Evolutionary conservation across 192 early-diverging fungal species (phyloP).

Genomic region (Coemansia umbellata): DNA sequence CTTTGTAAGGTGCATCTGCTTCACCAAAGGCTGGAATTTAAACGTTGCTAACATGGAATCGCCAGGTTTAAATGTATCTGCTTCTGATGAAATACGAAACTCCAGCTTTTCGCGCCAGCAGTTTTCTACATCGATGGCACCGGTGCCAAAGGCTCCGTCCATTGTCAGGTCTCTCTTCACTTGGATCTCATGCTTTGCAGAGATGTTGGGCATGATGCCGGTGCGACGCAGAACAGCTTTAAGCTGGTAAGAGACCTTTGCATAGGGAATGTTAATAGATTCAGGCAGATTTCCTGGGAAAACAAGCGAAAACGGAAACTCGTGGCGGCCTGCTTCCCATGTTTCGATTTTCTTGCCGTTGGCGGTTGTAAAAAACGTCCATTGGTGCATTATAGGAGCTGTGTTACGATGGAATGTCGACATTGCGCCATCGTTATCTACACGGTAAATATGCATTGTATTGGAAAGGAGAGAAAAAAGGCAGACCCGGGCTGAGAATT

Average conservation of each 20-base stretch:
- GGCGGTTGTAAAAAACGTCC: slow-evolving; percentile 39
- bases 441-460: background rate
- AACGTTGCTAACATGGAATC: slow-evolving; percentile 26
- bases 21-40: slow-evolving; percentile 48
- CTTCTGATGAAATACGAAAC: slow-evolving; percentile 26
- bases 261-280: slow-evolving; percentile 41
- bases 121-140: slow-evolving; percentile 45
- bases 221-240: slow-evolving; percentile 44
- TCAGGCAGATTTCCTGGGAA: slow-evolving; percentile 47
- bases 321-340: slow-evolving; percentile 43
- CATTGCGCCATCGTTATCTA: slow-evolving; percentile 39
- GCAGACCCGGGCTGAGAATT: no score
- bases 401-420: slow-evolving; percentile 44
- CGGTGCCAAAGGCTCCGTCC: slow-evolving; percentile 43
- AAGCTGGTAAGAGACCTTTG: slow-evolving; percentile 41
- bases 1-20: slow-evolving; percentile 34
- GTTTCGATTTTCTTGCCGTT: slow-evolving; percentile 43
- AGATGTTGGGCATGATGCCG: slow-evolving; percentile 39
- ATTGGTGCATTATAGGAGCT: slow-evolving; percentile 35
- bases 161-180: slow-evolving; percentile 46
- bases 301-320: slow-evolving; percentile 43
- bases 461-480: no score
- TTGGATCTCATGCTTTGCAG: slow-evolving; percentile 14
- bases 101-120: slow-evolving; percentile 48
- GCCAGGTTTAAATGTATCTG: slow-evolving; percentile 43